Evolutionary conservation across 768 basidiomycete genomes (phyloP), one percentile per base, ranked within the genome.

Genomic region (Kondoa malvinella): DNA sequence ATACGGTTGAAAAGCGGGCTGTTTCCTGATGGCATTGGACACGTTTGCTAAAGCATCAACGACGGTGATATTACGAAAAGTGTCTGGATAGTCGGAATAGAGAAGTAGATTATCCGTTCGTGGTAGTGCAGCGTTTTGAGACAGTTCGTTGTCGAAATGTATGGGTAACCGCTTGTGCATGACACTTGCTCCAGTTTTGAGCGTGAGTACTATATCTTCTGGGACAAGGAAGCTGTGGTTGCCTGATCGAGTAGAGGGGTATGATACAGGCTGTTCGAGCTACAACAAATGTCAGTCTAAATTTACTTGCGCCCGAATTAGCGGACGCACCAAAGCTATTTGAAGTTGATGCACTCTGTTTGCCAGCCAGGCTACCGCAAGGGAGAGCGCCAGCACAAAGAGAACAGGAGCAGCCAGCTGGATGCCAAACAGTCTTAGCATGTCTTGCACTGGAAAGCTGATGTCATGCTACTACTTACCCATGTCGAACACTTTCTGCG

Each of bases 141-240:
- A 27, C 29, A 63, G 61, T 29, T 63, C 61, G 15, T 63, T 32
- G 32, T 63, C 61, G 29, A 63, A 34, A 32, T 63, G 61, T 3
- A 34, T 29, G 12, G 26, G 26, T 3, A 63, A n/a, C 3, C 61
- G 61, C 12, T 27, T 63, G 61, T 63, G 4, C 29, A 63, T 30
- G 3, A 63, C 61, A 21, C 3, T 3, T 3, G 61, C 61, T 4
- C 61, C 61, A n/a, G 61, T 63, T 29, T 63, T 63, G 16, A 63
- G 27, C 12, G 30, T 17, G 27, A 63, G 27, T 16, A 33, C 61
- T 26, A 63, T 63, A 32, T 63, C 61, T 8, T n/a, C n/a, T n/a
- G 40, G 40, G 8, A 8, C 40, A 8, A 50, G 21, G 8, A 8
- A 50, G 40, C 40, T 8, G 21, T 50, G 40, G 8, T 50, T 21